Base-by-base conservation (phyloP, 2,329 filamentous ascomycete species). In the Lomentospora prolificans region DNA sequence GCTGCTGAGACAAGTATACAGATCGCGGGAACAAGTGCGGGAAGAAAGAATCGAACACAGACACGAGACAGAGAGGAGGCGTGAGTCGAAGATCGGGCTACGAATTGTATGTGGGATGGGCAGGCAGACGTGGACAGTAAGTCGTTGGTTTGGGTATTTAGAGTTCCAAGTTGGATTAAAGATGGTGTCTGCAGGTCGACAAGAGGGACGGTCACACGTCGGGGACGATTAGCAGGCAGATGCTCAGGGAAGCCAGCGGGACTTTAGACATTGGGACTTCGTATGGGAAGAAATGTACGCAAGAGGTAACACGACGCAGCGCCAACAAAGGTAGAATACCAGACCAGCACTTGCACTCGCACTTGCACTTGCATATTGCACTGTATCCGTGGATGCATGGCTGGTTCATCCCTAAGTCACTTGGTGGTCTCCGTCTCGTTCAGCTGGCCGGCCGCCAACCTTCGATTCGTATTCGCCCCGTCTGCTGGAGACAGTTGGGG, bases 61-160 rank as follows among this genome's bases (percentile, higher is more conserved):
- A 50, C 56, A 58, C n/a, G 31, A 55, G 33, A 51, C 53, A 57
- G 33, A 53, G 48, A 31, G 24, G 51, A 39, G 33, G 53, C 41
- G 14, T 28, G n/a, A n/a, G 14, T 31, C 24, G 30, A 12, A 30
- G 25, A 31, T 5, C 19, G 27, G 48, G 48, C 39, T 50, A 12
- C 12, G 54, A 56, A 46, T 46, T 44, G 50, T 58, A 58, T 39
- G 27, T 46, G 24, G 17, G 44, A n/a, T 50, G 55, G 48, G 51
- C 46, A 24, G 50, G 48, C 36, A 19, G 44, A 48, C 53, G 12
- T 50, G 25, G 24, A n/a, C 12, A 33, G 27, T 5, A 24, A 51
- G 50, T 4, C 46, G 19, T 30, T 10, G 22, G 27, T 14, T 30
- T 51, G 50, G 50, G 17, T 48, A 48, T 48, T 48, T 48, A 48